Evolutionary conservation across 306 rosid genomes (phyloP).

Genomic region (Malus sylvestris): DNA sequence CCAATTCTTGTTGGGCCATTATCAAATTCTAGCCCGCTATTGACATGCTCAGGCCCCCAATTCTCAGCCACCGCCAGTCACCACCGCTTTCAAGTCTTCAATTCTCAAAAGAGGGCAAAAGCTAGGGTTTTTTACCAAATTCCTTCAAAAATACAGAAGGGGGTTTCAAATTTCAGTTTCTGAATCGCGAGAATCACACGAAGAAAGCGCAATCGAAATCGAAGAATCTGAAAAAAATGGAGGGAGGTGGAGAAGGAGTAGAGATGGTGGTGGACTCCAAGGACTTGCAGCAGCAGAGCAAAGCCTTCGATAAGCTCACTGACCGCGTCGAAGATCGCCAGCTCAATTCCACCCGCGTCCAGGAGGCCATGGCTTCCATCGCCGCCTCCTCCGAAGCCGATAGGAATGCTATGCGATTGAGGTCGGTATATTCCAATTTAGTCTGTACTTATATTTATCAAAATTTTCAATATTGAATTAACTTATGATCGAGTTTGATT

Average conservation of each 20-base stretch:
- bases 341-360: slow-evolving; percentile 94
- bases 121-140: background rate
- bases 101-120: background rate
- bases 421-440: slow-evolving; percentile 25
- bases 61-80: background rate
- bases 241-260: slow-evolving; percentile 61
- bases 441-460: background rate
- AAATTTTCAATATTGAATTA: background rate
- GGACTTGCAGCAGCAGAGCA: slow-evolving; percentile 90
- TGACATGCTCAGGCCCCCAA: background rate
- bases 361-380: slow-evolving; percentile 97
- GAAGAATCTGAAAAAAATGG: slow-evolving; percentile 44
- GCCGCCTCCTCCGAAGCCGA: slow-evolving; percentile 85
- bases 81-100: background rate
- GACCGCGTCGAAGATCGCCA: slow-evolving; percentile 99
- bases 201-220: background rate
- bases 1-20: background rate
- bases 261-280: slow-evolving; percentile 66
- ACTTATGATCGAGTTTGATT: background rate
- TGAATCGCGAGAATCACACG: background rate
- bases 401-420: slow-evolving; percentile 61
- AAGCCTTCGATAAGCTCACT: slow-evolving; percentile 92
- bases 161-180: background rate
- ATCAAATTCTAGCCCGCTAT: background rate
- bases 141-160: background rate